These are phyloP conservation scores for Excoecaria cochinchinensis DNA, from an alignment of 345 rosid species.

Conservation along the genomic window DNA sequence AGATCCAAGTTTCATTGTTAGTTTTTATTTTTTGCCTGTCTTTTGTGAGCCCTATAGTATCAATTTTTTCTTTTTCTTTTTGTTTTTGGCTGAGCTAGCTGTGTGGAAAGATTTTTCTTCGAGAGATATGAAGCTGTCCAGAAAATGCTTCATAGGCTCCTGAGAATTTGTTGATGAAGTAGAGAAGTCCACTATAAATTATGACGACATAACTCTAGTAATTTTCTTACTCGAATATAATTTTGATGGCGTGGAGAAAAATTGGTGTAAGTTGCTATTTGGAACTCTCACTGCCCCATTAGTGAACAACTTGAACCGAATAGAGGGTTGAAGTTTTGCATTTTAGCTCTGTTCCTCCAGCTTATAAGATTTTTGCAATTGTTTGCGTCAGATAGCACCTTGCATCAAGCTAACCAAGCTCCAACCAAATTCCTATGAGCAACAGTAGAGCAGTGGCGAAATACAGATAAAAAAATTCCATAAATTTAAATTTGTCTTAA, in stretches of 20 bases:
- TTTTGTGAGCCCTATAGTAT: slow-evolving; percentile 17
- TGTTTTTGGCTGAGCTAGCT: slow-evolving; percentile 12
- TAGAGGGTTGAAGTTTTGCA: too few relatives aligned
- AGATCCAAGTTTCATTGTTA: slow-evolving; percentile 14
- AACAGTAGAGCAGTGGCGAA: too few relatives aligned
- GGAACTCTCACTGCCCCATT: neutral
- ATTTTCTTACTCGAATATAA: neutral
- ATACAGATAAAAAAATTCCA: too few relatives aligned
- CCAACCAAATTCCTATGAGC: too few relatives aligned
- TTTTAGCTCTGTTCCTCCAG: too few relatives aligned
- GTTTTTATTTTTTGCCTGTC: neutral
- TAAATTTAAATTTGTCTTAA: too few relatives aligned
- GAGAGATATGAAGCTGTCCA: neutral
- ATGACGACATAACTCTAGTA: too few relatives aligned
- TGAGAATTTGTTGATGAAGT: slow-evolving; percentile 5
- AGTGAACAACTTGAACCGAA: too few relatives aligned
- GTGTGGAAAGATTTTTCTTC: slow-evolving; percentile 10
- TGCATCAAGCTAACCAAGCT: too few relatives aligned
- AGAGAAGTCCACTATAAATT: neutral
- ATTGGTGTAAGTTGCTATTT: neutral
- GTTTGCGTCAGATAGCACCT: too few relatives aligned
- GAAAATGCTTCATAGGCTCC: slow-evolving; percentile 5
- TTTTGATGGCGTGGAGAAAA: slow-evolving; percentile 2
- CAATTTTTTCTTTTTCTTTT: slow-evolving; percentile 12
- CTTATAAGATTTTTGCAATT: too few relatives aligned